phyloP scores from a whole-genome alignment of 352 stramenopile genomes.

The Globisporangium canariense region DNA sequence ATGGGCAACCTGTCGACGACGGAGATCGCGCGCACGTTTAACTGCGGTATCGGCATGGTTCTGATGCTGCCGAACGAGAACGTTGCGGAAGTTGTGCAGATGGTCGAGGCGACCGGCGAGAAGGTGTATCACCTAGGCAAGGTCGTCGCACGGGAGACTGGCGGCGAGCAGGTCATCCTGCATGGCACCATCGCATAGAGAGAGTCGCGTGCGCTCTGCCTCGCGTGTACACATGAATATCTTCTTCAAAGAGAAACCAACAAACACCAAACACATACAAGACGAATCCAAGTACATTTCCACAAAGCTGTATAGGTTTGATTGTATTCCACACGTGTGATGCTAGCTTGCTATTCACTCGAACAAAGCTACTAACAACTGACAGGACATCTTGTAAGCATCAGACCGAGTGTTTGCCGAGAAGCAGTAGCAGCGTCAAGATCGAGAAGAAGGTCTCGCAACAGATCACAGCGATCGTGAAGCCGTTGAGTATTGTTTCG shows the following conservation, averaged over 20 bases:
- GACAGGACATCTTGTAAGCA: not conserved
- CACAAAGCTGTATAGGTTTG: not conserved
- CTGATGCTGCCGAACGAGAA: conserved; percentile 91
- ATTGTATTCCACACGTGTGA: not conserved
- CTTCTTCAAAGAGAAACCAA: conserved; percentile 6
- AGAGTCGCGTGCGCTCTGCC: not conserved
- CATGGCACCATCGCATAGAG: conserved; percentile 61
- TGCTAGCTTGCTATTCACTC: not conserved
- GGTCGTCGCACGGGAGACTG: conserved; percentile 51
- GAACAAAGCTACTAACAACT: not conserved
- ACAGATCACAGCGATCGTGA: conserved; percentile 56
- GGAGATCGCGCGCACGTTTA: conserved; percentile 98
- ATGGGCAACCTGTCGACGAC: conserved; percentile 89
- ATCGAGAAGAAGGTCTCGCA: conserved; percentile 51
- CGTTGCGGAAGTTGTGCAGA: conserved; percentile 82
- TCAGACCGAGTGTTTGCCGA: conserved; percentile 16
- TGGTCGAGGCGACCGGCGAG: conserved; percentile 85
- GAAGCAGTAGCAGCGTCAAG: conserved; percentile 40
- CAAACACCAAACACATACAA: not conserved
- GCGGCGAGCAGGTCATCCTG: conserved; percentile 85
- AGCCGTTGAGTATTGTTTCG: conserved; percentile 56
- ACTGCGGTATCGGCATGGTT: conserved; percentile 99
- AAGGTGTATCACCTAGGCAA: conserved; percentile 89
- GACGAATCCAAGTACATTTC: conserved; percentile 14
- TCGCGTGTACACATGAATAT: conserved; percentile 1